Conservation (phyloP, 1,284 basidiomycete genomes). For the Malassezia vespertilionis region DNA sequence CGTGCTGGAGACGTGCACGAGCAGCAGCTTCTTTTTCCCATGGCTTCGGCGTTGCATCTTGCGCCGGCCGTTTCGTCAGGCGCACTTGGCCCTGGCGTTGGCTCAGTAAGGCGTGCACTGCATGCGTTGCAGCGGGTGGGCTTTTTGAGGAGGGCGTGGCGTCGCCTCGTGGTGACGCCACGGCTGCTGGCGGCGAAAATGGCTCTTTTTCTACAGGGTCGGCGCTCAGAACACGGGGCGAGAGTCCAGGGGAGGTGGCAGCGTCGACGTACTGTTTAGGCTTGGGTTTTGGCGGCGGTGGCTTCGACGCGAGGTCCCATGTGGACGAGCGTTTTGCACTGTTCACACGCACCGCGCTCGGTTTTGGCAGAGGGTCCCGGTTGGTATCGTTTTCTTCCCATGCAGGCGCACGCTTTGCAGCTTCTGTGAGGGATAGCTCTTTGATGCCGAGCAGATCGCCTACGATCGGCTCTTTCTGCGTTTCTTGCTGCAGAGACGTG, state of each 20-base stretch:
- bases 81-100: slow-evolving; percentile 2
- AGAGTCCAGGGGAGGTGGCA: slow-evolving; percentile 8
- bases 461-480: neutral
- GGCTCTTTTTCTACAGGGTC: no score
- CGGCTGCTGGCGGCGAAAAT: no score
- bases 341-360: neutral
- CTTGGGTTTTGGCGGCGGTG: neutral
- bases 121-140: no score
- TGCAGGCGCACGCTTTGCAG: neutral
- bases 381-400: slow-evolving; percentile 3
- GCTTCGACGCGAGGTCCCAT: slow-evolving; percentile 5
- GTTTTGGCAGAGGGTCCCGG: neutral
- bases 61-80: slow-evolving; percentile 5
- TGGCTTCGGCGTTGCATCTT: neutral
- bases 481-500: neutral
- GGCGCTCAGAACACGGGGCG: no score
- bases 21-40: neutral
- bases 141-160: no score
- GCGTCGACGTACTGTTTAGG: slow-evolving; percentile 11
- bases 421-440: neutral
- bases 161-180: no score
- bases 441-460: slow-evolving; percentile 6
- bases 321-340: slow-evolving; percentile 7
- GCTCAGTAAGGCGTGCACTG: neutral
- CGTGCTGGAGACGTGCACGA: neutral